A percentile compares a stretch with the other conserved stretches of the same genome.
These are phyloP conservation scores for Lotmaria passim DNA, from an alignment of 208 protist genomes.

Conservation along the genomic window DNA sequence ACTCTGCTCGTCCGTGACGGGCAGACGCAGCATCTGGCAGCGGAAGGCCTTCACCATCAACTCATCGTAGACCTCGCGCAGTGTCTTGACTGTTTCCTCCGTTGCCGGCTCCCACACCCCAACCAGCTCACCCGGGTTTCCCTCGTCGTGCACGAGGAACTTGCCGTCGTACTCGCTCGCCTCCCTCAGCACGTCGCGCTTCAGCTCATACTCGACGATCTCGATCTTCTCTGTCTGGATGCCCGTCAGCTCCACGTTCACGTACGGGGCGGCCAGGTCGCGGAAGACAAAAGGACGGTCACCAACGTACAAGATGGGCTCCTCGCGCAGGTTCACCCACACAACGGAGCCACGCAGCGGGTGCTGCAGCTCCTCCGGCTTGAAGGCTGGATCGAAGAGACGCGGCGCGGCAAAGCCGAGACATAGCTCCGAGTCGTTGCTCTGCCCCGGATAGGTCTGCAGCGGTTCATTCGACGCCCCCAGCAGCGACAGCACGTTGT, in stretches of 20 bases:
- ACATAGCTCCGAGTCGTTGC: slow-evolving; percentile 81
- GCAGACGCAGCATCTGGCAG: slow-evolving; percentile 69
- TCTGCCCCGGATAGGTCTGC: slow-evolving; percentile 66
- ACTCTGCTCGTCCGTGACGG: slow-evolving; percentile 91
- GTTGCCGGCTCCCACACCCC: slow-evolving; percentile 76
- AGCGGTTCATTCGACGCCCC: slow-evolving; percentile 77
- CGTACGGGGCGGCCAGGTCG: slow-evolving; percentile 85
- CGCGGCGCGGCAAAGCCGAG: slow-evolving; percentile 79
- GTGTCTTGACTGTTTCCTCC: slow-evolving; percentile 77
- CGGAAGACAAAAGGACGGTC: slow-evolving; percentile 88
- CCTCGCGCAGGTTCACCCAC: slow-evolving; percentile 90
- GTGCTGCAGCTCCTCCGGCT: slow-evolving; percentile 58
- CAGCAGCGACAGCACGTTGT: slow-evolving; percentile 88
- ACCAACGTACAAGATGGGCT: slow-evolving; percentile 89
- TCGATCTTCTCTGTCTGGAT: slow-evolving; percentile 88
- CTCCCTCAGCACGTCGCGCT: slow-evolving; percentile 79
- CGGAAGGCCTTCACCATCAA: slow-evolving; percentile 58
- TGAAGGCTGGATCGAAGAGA: slow-evolving; percentile 81
- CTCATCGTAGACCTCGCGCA: slow-evolving; percentile 84
- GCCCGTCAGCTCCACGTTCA: slow-evolving; percentile 90
- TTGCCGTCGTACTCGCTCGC: slow-evolving; percentile 72
- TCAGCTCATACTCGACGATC: slow-evolving; percentile 75
- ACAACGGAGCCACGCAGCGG: slow-evolving; percentile 85
- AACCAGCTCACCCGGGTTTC: slow-evolving; percentile 85
- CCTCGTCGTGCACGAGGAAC: slow-evolving; percentile 91